Conservation (phyloP, 2,329 filamentous ascomycete genomes). For the Aureobasidium sp. region DNA sequence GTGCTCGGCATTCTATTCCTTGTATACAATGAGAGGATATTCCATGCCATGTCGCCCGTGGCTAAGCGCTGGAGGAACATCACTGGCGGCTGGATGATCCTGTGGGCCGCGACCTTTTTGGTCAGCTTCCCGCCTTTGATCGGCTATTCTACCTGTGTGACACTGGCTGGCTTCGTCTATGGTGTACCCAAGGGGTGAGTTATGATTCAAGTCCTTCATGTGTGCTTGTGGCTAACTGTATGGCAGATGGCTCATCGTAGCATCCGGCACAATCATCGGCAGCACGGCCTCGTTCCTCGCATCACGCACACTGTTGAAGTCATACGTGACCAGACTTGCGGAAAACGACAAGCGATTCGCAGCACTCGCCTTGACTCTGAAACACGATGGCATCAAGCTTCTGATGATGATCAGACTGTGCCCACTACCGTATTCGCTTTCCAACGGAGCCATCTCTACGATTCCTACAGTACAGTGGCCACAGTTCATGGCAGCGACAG, state of each 20-base stretch:
- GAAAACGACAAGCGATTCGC: constrained; percentile 80
- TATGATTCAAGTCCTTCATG: not conserved
- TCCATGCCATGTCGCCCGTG: constrained; percentile 62
- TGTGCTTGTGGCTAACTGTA: not conserved
- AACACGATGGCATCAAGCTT: constrained; percentile 81
- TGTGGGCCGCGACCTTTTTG: constrained; percentile 66
- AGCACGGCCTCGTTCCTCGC: constrained; percentile 72
- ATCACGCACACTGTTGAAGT: constrained; percentile 68
- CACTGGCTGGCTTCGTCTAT: constrained; percentile 62
- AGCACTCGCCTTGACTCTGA: constrained; percentile 77
- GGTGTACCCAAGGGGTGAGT: constrained; percentile 63
- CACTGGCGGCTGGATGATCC: constrained; percentile 61
- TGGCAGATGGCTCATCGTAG: constrained; percentile 72
- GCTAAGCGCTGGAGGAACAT: constrained; percentile 71
- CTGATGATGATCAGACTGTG: constrained; percentile 88
- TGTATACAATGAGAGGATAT: constrained; percentile 71
- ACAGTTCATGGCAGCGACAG: constrained; percentile 73
- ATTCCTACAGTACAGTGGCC: constrained; percentile 76
- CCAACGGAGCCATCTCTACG: constrained; percentile 89
- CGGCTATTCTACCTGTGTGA: constrained; percentile 73
- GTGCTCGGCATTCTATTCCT: constrained; percentile 60
- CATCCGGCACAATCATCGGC: constrained; percentile 68
- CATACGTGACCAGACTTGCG: constrained; percentile 71
- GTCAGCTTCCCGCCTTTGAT: constrained; percentile 82
- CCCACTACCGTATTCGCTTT: constrained; percentile 83